Percentiles rank a stretch among this genome's conserved stretches.
phyloP scores from a whole-genome alignment of 352 stramenopile species.

The Phytophthora ohioensis region DNA sequence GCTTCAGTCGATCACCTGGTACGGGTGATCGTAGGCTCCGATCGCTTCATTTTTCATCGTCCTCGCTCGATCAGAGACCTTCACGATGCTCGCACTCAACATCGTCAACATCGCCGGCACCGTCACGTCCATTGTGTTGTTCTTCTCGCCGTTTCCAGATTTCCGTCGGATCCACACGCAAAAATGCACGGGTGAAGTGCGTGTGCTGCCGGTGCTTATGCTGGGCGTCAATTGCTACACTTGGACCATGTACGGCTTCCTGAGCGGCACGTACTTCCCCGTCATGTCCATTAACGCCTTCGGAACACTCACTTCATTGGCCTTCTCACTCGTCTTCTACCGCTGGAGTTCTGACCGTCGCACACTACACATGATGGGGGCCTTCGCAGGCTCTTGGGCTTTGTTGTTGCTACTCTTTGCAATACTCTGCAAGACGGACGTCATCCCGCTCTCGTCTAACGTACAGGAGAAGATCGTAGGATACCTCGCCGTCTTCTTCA shows the following conservation, averaged over 20 bases:
- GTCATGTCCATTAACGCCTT: slow-evolving; percentile 44
- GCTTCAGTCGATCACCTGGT: neutral
- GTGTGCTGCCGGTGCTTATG: slow-evolving; percentile 40
- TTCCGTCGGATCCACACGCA: slow-evolving; percentile 43
- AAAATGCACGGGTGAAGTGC: slow-evolving; percentile 40
- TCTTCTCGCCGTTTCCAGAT: slow-evolving; percentile 42
- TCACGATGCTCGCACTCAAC: slow-evolving; percentile 27
- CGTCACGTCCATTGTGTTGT: slow-evolving; percentile 35
- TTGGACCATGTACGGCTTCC: slow-evolving; percentile 40
- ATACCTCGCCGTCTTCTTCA: slow-evolving; percentile 38
- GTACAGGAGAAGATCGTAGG: slow-evolving; percentile 41
- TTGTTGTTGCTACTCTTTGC: slow-evolving; percentile 24
- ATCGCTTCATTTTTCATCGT: slow-evolving; percentile 14
- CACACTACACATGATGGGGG: slow-evolving; percentile 31
- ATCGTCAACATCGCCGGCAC: slow-evolving; percentile 33
- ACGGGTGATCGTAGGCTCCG: slow-evolving; percentile 4
- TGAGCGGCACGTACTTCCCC: slow-evolving; percentile 38
- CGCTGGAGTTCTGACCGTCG: slow-evolving; percentile 32
- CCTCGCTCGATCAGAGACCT: neutral
- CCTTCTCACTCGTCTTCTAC: slow-evolving; percentile 43
- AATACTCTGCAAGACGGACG: slow-evolving; percentile 26
- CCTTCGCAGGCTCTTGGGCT: slow-evolving; percentile 1
- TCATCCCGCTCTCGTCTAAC: slow-evolving; percentile 16
- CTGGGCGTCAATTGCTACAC: slow-evolving; percentile 45
- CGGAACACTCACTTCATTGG: slow-evolving; percentile 36